A percentile compares a stretch with the other conserved stretches of the same genome.
Evolutionary conservation across 148 eudicot species (phyloP).

Genomic region (Dianthus caryophyllus): DNA sequence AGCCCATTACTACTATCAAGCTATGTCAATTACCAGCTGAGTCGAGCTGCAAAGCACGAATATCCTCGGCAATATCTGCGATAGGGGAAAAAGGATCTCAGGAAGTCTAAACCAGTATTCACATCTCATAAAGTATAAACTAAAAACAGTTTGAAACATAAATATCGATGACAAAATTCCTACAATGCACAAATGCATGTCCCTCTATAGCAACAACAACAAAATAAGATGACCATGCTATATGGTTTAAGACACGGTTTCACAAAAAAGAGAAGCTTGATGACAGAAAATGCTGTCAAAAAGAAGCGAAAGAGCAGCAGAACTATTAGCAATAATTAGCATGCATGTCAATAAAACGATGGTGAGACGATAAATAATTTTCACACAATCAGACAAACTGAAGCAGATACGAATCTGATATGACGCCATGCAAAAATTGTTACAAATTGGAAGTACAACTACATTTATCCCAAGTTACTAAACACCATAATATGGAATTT

Average conservation of each 20-base stretch:
- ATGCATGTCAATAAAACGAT: not conserved
- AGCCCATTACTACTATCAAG: not conserved
- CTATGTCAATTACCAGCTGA: conserved; percentile 47
- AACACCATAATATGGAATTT: not conserved
- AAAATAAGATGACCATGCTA: not conserved
- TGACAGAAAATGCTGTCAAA: not conserved
- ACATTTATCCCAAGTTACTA: not conserved
- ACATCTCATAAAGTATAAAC: not conserved
- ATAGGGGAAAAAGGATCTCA: not conserved
- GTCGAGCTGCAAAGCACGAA: conserved; percentile 85
- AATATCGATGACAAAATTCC: not conserved
- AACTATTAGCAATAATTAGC: not conserved
- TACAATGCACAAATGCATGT: not conserved
- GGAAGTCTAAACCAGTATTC: not conserved
- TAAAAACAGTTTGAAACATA: not conserved
- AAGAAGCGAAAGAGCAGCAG: not conserved
- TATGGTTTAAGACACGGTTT: not conserved
- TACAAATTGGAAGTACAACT: not conserved
- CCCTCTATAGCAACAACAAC: not conserved
- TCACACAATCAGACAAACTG: not conserved
- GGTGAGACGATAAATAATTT: no score
- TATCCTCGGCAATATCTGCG: conserved; percentile 70
- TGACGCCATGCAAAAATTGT: not conserved
- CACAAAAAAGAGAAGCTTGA: not conserved
- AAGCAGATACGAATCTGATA: not conserved